Evolutionary conservation across 176 grass and related monocot genomes (phyloP).

Genomic region (Calamus simplicifolius): DNA sequence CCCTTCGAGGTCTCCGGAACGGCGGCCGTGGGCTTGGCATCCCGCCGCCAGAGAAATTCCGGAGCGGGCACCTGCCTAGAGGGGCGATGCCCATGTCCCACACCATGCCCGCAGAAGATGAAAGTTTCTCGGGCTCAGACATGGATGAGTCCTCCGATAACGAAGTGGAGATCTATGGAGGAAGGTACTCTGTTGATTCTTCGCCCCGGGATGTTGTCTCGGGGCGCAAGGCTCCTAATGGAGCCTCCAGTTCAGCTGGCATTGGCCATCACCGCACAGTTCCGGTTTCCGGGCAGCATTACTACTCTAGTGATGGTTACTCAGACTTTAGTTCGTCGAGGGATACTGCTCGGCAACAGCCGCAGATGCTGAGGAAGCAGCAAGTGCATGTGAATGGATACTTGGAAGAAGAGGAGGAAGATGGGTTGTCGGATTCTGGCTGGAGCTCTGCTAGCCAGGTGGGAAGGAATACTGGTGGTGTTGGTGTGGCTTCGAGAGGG

Average conservation of each 20-base stretch:
- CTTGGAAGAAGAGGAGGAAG: slow-evolving; percentile 47
- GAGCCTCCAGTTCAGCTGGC: slow-evolving; percentile 14
- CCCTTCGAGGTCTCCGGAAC: slow-evolving; percentile 29
- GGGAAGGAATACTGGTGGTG: slow-evolving; percentile 9
- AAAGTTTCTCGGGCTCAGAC: slow-evolving; percentile 54
- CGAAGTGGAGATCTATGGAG: slow-evolving; percentile 56
- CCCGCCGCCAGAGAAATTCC: slow-evolving; percentile 82
- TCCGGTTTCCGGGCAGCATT: slow-evolving; percentile 24
- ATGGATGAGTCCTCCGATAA: slow-evolving; percentile 87
- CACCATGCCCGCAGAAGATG: slow-evolving; percentile 29
- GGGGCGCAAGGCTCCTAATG: slow-evolving; percentile 11
- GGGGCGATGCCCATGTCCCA: slow-evolving; percentile 49
- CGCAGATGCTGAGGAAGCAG: slow-evolving; percentile 27
- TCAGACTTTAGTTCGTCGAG: slow-evolving; percentile 83
- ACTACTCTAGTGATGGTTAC: slow-evolving; percentile 85
- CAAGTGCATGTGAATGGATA: slow-evolving; percentile 32
- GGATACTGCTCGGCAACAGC: slow-evolving; percentile 54
- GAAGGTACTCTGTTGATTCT: slow-evolving; percentile 68
- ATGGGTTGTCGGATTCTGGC: slow-evolving; percentile 43
- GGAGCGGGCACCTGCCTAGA: slow-evolving; percentile 67
- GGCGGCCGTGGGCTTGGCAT: slow-evolving; percentile 41
- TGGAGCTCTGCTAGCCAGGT: slow-evolving; percentile 63
- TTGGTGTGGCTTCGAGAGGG: slow-evolving; percentile 35
- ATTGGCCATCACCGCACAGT: slow-evolving; percentile 28
- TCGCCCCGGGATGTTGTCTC: slow-evolving; percentile 36